Percentiles rank a stretch among this genome's conserved stretches.
Conservation (phyloP, 176 grass and related monocot species). For the Carex littledalei region DNA sequence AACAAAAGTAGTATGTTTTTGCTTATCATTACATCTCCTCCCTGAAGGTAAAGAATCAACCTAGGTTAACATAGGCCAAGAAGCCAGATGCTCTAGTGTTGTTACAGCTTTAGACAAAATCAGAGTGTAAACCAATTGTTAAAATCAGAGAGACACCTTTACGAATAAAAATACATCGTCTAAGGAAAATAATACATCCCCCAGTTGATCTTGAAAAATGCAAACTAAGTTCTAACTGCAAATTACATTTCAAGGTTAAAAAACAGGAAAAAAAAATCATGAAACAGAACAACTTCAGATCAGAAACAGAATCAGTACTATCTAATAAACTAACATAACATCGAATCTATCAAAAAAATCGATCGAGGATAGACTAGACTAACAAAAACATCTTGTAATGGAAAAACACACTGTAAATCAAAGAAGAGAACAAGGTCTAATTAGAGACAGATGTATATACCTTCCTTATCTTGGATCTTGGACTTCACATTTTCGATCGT, state of each 20-base stretch:
- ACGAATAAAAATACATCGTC: too few species aligned
- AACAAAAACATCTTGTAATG: not conserved
- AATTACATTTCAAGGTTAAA: not conserved
- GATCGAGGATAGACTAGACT: not conserved
- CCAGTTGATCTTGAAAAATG: not conserved
- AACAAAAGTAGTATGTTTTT: too few species aligned
- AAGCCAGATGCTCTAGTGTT: too few species aligned
- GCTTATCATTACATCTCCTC: too few species aligned
- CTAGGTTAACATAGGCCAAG: too few species aligned
- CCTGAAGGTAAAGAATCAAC: too few species aligned
- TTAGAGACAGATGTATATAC: not conserved
- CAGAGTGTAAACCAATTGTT: too few species aligned
- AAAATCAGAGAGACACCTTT: too few species aligned
- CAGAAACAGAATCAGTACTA: not conserved
- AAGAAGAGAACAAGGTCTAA: not conserved
- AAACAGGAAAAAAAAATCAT: not conserved
- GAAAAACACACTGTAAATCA: not conserved
- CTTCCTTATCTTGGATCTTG: conserved; percentile 66
- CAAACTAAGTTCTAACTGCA: not conserved
- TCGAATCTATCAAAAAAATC: not conserved
- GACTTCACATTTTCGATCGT: conserved; percentile 79
- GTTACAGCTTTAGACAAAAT: too few species aligned
- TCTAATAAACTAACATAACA: not conserved
- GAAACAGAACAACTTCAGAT: not conserved
- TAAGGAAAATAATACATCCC: too few species aligned